Evolutionary conservation across 352 stramenopile genomes (phyloP).

Genomic region (Pythium rishiriense): DNA sequence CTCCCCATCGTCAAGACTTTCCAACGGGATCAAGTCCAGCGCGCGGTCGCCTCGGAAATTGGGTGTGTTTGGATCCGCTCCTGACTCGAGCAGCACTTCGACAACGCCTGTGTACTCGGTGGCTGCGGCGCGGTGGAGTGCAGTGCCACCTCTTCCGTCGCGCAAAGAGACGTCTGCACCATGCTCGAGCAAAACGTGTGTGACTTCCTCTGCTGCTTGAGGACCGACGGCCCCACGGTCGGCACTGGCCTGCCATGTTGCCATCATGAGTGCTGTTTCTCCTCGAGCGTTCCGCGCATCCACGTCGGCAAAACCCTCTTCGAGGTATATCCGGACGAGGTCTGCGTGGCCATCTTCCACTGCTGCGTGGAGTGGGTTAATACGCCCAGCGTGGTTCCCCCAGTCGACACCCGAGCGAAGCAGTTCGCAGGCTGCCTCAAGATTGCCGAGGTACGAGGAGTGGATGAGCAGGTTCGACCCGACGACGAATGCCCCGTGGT

Average conservation of each 20-base stretch:
- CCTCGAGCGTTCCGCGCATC: conserved; percentile 1
- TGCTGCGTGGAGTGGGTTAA: conserved; percentile 12
- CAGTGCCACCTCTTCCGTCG: background rate
- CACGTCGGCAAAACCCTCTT: conserved; percentile 9
- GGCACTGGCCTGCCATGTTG: conserved; percentile 11
- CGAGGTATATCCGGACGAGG: conserved; percentile 12
- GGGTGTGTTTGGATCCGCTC: conserved; percentile 5
- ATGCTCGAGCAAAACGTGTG: conserved; percentile 1
- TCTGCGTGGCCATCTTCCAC: conserved; percentile 6
- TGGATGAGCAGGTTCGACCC: conserved; percentile 6
- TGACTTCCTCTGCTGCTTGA: background rate
- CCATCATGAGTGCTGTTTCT: conserved; percentile 18
- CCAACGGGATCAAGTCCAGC: background rate
- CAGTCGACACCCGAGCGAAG: conserved; percentile 12
- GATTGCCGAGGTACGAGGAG: conserved; percentile 9
- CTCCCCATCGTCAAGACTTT: background rate
- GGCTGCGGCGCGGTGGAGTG: conserved; percentile 6
- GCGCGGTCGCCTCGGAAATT: background rate
- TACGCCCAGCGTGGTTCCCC: background rate
- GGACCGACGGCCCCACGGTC: background rate
- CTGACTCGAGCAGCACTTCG: conserved; percentile 1
- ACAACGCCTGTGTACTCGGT: conserved; percentile 10
- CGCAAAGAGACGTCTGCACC: background rate
- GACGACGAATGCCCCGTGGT: conserved; percentile 4
- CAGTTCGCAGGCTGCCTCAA: conserved; percentile 11